Percentiles rank a stretch among this genome's conserved stretches.
These are phyloP conservation scores for Penicillium sp. DNA, from an alignment of 2,329 filamentous ascomycete genomes.

Conservation along the genomic window DNA sequence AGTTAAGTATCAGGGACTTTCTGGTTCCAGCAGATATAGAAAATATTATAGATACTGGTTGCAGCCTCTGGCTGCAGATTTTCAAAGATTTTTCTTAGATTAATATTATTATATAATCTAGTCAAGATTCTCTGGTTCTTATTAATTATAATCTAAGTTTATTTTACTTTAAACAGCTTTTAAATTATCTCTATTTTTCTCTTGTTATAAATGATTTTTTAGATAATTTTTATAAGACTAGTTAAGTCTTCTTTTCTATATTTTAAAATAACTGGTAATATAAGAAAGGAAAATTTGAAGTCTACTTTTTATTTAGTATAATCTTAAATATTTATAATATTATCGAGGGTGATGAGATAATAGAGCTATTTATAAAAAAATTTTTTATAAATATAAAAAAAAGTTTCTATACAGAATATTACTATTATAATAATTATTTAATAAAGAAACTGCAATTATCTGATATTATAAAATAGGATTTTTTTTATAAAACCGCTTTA, in stretches of 20 bases:
- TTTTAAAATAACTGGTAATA: background rate
- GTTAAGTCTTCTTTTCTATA: background rate
- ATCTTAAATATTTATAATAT: background rate
- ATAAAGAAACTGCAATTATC: background rate
- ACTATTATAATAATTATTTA: background rate
- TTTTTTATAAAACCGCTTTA: background rate
- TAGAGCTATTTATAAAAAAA: background rate
- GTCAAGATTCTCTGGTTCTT: background rate
- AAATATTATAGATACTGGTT: background rate
- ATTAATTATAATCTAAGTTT: background rate
- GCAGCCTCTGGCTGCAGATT: background rate
- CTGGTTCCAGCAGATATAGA: background rate
- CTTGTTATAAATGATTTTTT: background rate
- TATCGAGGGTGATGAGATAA: background rate
- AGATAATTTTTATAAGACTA: background rate
- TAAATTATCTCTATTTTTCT: background rate
- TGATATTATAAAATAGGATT: background rate
- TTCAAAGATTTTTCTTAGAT: background rate
- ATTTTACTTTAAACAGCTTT: background rate
- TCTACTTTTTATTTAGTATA: background rate
- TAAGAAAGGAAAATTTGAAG: background rate
- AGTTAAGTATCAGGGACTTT: background rate
- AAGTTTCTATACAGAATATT: background rate
- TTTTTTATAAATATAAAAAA: background rate
- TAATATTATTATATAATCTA: background rate